Evolutionary conservation across 2,329 filamentous ascomycete species (phyloP).

Genomic region (Pezicula radicicola): DNA sequence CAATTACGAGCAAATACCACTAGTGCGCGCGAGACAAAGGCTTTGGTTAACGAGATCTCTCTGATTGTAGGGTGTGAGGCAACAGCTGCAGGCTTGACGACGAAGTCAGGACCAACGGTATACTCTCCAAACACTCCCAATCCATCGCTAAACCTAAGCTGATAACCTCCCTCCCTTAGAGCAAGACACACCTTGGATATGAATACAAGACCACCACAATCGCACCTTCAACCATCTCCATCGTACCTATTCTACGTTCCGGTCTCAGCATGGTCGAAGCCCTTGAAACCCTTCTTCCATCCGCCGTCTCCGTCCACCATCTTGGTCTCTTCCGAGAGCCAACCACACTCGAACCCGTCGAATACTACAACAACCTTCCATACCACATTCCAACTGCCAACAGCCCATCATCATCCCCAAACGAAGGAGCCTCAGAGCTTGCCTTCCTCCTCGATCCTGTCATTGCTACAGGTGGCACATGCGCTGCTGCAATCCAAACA

Average conservation of each 20-base stretch:
- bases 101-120: slow-evolving; percentile 62
- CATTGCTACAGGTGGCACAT: slow-evolving; percentile 90
- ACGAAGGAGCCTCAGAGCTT: slow-evolving; percentile 46
- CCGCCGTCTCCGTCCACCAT: slow-evolving; percentile 81
- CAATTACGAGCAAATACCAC: slow-evolving; percentile 76
- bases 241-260: slow-evolving; percentile 90
- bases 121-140: slow-evolving; percentile 1
- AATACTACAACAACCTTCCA: slow-evolving; percentile 97
- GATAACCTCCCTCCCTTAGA: slow-evolving; percentile 43
- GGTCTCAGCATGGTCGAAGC: slow-evolving; percentile 89
- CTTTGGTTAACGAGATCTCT: slow-evolving; percentile 81
- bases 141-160: neutral
- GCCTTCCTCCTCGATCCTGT: slow-evolving; percentile 89
- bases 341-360: slow-evolving; percentile 80
- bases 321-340: slow-evolving; percentile 93
- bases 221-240: slow-evolving; percentile 61
- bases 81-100: slow-evolving; percentile 59
- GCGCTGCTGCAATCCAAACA: slow-evolving; percentile 84
- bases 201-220: slow-evolving; percentile 66
- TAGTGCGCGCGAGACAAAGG: slow-evolving; percentile 72
- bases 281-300: slow-evolving; percentile 75
- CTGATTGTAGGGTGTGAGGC: slow-evolving; percentile 82
- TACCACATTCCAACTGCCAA: slow-evolving; percentile 54
- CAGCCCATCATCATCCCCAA: slow-evolving; percentile 36
- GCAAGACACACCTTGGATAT: slow-evolving; percentile 74